These are phyloP conservation scores for Claviceps sp. DNA, from an alignment of 2,329 filamentous ascomycete genomes.

Conservation along the genomic window DNA sequence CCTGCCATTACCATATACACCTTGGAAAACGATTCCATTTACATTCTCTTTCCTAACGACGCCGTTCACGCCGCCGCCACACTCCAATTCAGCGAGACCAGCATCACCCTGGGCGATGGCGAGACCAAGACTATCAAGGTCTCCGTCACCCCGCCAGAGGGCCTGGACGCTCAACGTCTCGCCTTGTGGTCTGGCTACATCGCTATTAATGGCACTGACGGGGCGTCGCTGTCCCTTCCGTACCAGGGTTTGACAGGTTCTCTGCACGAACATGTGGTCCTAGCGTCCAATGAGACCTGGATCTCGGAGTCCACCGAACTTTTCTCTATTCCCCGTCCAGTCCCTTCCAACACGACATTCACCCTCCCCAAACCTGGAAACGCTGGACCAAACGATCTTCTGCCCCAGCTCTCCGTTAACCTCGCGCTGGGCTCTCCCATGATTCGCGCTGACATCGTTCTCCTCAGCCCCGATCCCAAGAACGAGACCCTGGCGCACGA, in stretches of 20 bases:
- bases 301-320: slow-evolving; percentile 16
- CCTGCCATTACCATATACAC: slow-evolving; percentile 42
- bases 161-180: slow-evolving; percentile 4
- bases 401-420: slow-evolving; percentile 27
- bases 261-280: slow-evolving; percentile 16
- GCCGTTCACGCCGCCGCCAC: slow-evolving; percentile 27
- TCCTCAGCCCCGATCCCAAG: slow-evolving; percentile 15
- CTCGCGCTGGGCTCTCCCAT: slow-evolving; percentile 32
- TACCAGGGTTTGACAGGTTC: slow-evolving; percentile 28
- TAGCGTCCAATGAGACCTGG: slow-evolving; percentile 14
- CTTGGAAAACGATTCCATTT: slow-evolving; percentile 18
- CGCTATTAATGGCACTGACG: slow-evolving; percentile 22
- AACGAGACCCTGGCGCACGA: slow-evolving; percentile 13
- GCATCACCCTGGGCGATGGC: slow-evolving; percentile 2
- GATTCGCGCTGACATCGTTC: slow-evolving; percentile 31
- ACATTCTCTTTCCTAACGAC: slow-evolving; percentile 33
- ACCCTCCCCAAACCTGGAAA: slow-evolving; percentile 27
- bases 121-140: slow-evolving; percentile 5
- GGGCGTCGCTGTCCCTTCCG: slow-evolving; percentile 23
- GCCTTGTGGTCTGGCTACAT: slow-evolving; percentile 8
- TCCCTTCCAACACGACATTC: slow-evolving; percentile 25
- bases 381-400: slow-evolving; percentile 15
- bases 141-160: slow-evolving; percentile 2
- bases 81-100: slow-evolving; percentile 4
- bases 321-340: slow-evolving; percentile 2